Conservation (phyloP, 2,329 filamentous ascomycete genomes). For the Phialophora tarda region DNA sequence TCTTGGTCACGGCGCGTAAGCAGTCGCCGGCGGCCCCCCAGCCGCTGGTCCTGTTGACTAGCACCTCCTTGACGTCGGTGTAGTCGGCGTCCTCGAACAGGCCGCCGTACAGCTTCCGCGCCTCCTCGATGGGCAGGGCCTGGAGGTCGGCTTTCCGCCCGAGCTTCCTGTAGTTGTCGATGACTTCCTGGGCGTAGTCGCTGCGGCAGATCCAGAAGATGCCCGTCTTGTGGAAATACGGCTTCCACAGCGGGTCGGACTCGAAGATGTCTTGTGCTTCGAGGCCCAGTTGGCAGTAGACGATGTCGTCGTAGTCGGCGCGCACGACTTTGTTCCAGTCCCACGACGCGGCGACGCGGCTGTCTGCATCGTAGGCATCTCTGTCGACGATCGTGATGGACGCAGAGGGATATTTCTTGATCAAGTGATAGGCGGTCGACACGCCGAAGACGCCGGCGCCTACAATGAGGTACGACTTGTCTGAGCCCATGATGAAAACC, state of each 20-base stretch:
- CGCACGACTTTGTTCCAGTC: slow-evolving; percentile 41
- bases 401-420: slow-evolving; percentile 56
- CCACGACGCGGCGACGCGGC: slow-evolving; percentile 42
- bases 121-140: slow-evolving; percentile 58
- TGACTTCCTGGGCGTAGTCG: slow-evolving; percentile 56
- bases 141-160: slow-evolving; percentile 55
- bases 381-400: slow-evolving; percentile 53
- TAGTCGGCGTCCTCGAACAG: slow-evolving; percentile 67
- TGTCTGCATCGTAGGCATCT: slow-evolving; percentile 46
- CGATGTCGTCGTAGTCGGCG: slow-evolving; percentile 40
- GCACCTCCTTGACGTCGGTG: slow-evolving; percentile 62
- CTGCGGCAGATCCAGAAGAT: slow-evolving; percentile 57
- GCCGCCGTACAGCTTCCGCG: slow-evolving; percentile 61
- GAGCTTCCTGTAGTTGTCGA: slow-evolving; percentile 58
- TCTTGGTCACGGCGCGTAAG: slow-evolving; percentile 60
- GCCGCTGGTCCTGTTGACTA: slow-evolving; percentile 66
- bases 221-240: slow-evolving; percentile 59
- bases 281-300: slow-evolving; percentile 43
- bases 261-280: slow-evolving; percentile 45
- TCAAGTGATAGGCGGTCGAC: slow-evolving; percentile 59
- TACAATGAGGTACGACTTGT: slow-evolving; percentile 48
- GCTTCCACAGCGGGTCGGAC: slow-evolving; percentile 47
- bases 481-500: background rate
- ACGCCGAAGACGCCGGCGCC: slow-evolving; percentile 60
- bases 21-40: slow-evolving; percentile 68